Conservation (phyloP, 2,329 filamentous ascomycete genomes). For the Aciculosporium take region DNA sequence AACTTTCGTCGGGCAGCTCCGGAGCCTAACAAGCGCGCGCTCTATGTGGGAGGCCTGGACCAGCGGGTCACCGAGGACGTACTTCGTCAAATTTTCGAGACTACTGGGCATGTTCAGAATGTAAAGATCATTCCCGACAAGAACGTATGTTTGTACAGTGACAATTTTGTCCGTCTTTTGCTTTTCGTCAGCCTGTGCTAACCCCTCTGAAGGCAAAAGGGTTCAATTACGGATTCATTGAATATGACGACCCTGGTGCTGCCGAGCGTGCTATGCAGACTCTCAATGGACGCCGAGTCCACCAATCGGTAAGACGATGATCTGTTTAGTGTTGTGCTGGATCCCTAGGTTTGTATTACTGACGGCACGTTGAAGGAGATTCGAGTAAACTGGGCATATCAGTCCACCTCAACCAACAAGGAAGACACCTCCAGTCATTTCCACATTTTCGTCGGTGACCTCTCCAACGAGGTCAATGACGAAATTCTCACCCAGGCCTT, state of each 20-base stretch:
- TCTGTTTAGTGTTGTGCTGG: neutral
- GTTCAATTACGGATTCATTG: slow-evolving; percentile 97
- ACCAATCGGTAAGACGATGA: slow-evolving; percentile 60
- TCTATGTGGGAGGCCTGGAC: slow-evolving; percentile 92
- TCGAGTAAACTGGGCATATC: slow-evolving; percentile 98
- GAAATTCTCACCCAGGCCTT: slow-evolving; percentile 89
- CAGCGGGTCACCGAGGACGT: slow-evolving; percentile 93
- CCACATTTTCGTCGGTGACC: slow-evolving; percentile 95
- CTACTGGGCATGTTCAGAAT: slow-evolving; percentile 92
- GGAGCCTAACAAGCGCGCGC: slow-evolving; percentile 93
- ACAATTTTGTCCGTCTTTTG: slow-evolving; percentile 6
- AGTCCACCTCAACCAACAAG: slow-evolving; percentile 86
- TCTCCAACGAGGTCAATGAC: slow-evolving; percentile 98
- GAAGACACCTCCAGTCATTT: slow-evolving; percentile 98
- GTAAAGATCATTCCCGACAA: slow-evolving; percentile 99
- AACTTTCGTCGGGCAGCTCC: slow-evolving; percentile 83
- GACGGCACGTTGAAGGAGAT: slow-evolving; percentile 56
- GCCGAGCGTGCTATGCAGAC: slow-evolving; percentile 96
- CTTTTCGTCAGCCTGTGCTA: slow-evolving; percentile 5
- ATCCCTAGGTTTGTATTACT: slow-evolving; percentile 2
- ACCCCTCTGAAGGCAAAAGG: slow-evolving; percentile 62
- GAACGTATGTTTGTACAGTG: slow-evolving; percentile 58
- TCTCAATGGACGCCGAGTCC: slow-evolving; percentile 85
- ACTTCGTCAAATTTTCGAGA: slow-evolving; percentile 95
- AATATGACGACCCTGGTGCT: slow-evolving; percentile 94